These are phyloP conservation scores for Sindora glabra DNA, from an alignment of 306 rosid species.

Conservation along the genomic window DNA sequence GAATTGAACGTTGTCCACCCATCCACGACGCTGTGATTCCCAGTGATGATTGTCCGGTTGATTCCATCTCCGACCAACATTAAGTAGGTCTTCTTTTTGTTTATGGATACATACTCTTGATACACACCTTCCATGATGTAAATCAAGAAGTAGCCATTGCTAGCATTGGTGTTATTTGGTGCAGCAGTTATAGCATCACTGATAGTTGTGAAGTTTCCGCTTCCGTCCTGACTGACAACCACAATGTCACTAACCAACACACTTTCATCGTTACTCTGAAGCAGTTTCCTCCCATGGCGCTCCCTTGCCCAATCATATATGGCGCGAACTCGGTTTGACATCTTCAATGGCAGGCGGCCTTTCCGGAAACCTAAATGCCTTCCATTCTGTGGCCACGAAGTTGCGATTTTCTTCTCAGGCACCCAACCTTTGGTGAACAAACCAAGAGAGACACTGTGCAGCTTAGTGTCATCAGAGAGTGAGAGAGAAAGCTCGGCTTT, in stretches of 20 bases:
- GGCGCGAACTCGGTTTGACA: constrained; percentile 27
- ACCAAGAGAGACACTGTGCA: constrained; percentile 44
- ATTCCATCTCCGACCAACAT: constrained; percentile 70
- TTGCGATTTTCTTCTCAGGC: constrained; percentile 18
- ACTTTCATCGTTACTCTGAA: neutral
- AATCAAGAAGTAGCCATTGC: constrained; percentile 46
- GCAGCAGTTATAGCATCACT: constrained; percentile 49
- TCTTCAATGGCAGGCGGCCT: constrained; percentile 43
- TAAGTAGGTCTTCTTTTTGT: constrained; percentile 32
- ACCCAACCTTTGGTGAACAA: constrained; percentile 48
- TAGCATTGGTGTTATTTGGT: constrained; percentile 28
- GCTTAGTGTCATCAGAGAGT: constrained; percentile 43
- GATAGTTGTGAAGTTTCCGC: constrained; percentile 40
- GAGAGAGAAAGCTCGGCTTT: constrained; percentile 20
- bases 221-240: constrained; percentile 42
- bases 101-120: constrained; percentile 50
- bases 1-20: constrained; percentile 69
- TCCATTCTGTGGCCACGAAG: constrained; percentile 11
- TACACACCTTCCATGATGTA: constrained; percentile 51
- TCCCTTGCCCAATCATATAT: constrained; percentile 30
- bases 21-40: constrained; percentile 45
- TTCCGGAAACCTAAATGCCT: constrained; percentile 27
- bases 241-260: constrained; percentile 35
- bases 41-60: constrained; percentile 53
- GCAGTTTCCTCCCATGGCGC: constrained; percentile 30